These are phyloP conservation scores for Areca catechu DNA, from an alignment of 176 grass and related monocot species.

Conservation along the genomic window DNA sequence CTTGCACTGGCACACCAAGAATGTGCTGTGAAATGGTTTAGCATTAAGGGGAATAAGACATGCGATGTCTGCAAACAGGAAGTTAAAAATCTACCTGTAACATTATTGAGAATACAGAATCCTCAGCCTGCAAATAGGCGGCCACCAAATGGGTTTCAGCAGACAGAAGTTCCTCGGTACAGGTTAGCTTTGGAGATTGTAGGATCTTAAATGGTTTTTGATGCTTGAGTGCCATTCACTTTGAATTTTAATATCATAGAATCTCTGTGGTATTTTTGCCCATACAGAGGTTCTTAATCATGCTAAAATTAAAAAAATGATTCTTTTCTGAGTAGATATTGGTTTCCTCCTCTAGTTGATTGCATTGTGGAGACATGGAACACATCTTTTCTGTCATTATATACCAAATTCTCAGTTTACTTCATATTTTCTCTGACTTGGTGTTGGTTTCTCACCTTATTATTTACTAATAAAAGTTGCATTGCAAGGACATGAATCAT, in stretches of 20 bases:
- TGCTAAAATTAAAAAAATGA: too few relatives aligned
- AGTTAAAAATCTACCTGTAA: conserved; percentile 83
- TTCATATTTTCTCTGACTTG: too few relatives aligned
- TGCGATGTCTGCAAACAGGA: conserved; percentile 94
- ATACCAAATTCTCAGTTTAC: too few relatives aligned
- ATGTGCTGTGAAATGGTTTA: conserved; percentile 99
- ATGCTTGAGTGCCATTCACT: background rate
- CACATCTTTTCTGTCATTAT: too few relatives aligned
- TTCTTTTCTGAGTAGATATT: too few relatives aligned
- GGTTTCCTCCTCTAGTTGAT: too few relatives aligned
- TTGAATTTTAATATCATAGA: background rate
- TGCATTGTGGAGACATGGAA: too few relatives aligned
- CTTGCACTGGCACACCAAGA: conserved; percentile 96
- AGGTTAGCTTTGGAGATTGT: conserved; percentile 34
- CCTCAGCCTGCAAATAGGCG: conserved; percentile 42
- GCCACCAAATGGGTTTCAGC: conserved; percentile 44
- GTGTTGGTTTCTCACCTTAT: too few relatives aligned
- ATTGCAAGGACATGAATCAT: too few relatives aligned
- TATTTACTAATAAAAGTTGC: too few relatives aligned
- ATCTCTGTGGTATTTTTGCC: too few relatives aligned
- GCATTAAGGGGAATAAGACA: conserved; percentile 96
- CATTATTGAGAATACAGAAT: conserved; percentile 83
- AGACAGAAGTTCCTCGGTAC: conserved; percentile 51
- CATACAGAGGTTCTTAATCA: too few relatives aligned
- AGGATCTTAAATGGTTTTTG: background rate